Conservation (phyloP, 2,329 filamentous ascomycete genomes). For the Colletotrichum tropicale region DNA sequence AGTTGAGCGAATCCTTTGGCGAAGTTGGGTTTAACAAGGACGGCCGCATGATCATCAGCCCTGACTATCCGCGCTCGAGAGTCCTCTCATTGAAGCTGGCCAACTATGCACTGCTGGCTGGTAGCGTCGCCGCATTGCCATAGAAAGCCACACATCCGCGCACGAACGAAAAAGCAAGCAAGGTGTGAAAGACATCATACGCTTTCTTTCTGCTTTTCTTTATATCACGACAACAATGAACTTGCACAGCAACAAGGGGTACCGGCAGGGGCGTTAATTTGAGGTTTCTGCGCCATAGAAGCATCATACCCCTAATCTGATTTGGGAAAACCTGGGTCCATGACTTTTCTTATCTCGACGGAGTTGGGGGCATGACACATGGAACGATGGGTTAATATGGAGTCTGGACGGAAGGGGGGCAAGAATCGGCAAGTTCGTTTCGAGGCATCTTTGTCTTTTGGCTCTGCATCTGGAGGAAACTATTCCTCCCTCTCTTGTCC, state of each 20-base stretch:
- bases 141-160: neutral
- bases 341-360: conserved; percentile 6
- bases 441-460: neutral
- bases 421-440: neutral
- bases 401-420: conserved; percentile 1
- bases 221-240: conserved; percentile 15
- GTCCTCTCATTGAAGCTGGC: conserved; percentile 61
- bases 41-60: conserved; percentile 59
- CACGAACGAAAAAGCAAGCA: neutral
- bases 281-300: conserved; percentile 13
- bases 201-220: neutral
- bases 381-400: conserved; percentile 10
- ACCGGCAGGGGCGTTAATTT: conserved; percentile 8
- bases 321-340: conserved; percentile 13
- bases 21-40: conserved; percentile 64
- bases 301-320: conserved; percentile 21
- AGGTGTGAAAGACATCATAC: neutral
- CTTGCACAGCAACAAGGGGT: conserved; percentile 17
- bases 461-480: neutral
- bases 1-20: conserved; percentile 69
- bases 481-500: neutral
- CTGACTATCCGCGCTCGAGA: conserved; percentile 57
- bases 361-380: neutral
- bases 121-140: conserved; percentile 15
- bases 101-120: conserved; percentile 57